Evolutionary conservation across 1,284 basidiomycete species (phyloP), one percentile per base, ranked within the genome.

Genomic region (Malassezia globosa): DNA sequence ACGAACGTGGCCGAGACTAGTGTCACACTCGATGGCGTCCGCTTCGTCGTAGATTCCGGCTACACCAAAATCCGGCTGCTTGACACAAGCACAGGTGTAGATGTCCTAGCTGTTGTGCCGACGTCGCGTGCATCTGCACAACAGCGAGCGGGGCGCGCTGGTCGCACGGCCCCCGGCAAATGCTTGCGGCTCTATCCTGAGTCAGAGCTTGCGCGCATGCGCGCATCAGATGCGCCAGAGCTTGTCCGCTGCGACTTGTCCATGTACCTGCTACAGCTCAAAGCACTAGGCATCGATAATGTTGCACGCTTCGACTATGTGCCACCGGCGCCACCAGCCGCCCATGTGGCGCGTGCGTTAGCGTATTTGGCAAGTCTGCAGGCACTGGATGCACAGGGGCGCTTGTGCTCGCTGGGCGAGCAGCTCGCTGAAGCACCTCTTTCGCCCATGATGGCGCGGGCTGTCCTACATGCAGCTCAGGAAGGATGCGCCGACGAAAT

Each of bases 1-100:
- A 97, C 94, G 0, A 97, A 97, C 68, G 90, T 96, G 42, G 92
- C 94, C 14, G 94, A 97, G 75, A 84, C 92, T 18, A 90, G 87
- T 72, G 84, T 97, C 13, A 97, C 92, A 0, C 94, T 97, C 50
- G 87, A 95, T 41, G 88, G 88, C 1, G 83, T 97, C 57, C 83
- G 83, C 60, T 96, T 83, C 66, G 90, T 99, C n/a, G 78, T 97
- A 4, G 92, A 99, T 65, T 83, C 81, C 47, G 94, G 92, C 3
- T 87, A 89, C 63, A 89, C 92, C 56, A 97, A 97, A 79, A 86
- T 86, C 56, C 33, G 76, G 54, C 14, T 22, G 13, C 35, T 37
- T 47, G 61, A 74, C 69, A 1, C 18, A 45, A n/a, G n/a, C 7
- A 66, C 64, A 5, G 71, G 69, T 1, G 69, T 73, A 58, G 72